Conservation (phyloP, 2,329 filamentous ascomycete species). For the Proliferodiscus dingleyae region DNA sequence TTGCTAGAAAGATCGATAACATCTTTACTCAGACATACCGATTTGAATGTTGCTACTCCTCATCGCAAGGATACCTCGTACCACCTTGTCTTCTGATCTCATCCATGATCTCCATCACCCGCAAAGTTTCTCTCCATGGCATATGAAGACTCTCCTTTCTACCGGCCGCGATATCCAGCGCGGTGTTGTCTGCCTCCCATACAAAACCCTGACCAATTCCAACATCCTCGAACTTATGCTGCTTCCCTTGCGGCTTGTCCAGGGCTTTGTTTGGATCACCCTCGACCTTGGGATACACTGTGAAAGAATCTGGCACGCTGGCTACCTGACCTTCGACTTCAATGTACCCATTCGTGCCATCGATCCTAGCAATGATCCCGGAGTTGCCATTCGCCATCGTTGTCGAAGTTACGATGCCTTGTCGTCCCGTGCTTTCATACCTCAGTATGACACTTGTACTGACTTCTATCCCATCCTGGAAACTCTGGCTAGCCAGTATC, state of each 20-base stretch:
- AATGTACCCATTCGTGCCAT: slow-evolving; percentile 48
- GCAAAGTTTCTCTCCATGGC: slow-evolving; percentile 53
- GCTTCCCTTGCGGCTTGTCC: slow-evolving; percentile 36
- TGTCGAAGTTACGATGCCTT: not conserved
- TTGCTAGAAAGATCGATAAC: too few species aligned
- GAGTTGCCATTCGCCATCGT: not conserved
- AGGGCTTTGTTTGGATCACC: slow-evolving; percentile 25
- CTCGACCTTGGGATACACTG: slow-evolving; percentile 27
- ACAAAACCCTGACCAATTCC: slow-evolving; percentile 54
- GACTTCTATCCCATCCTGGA: slow-evolving; percentile 54
- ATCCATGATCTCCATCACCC: slow-evolving; percentile 66
- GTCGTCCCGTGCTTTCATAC: slow-evolving; percentile 44
- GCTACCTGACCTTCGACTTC: slow-evolving; percentile 52
- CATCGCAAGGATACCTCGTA: slow-evolving; percentile 47
- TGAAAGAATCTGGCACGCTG: not conserved
- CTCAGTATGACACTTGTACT: slow-evolving; percentile 54
- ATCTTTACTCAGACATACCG: too few species aligned
- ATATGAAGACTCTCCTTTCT: slow-evolving; percentile 53
- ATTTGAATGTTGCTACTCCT: too few species aligned
- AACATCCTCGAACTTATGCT: too few species aligned
- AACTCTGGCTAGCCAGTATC: slow-evolving; percentile 43
- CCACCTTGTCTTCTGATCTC: slow-evolving; percentile 56
- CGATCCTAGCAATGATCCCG: slow-evolving; percentile 4
- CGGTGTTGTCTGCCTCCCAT: slow-evolving; percentile 63
- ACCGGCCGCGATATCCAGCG: slow-evolving; percentile 53